Percentiles rank a stretch among this genome's conserved stretches.
phyloP scores from a whole-genome alignment of 192 early-diverging fungal genomes.

The Phycomyces blakesleeanus region DNA sequence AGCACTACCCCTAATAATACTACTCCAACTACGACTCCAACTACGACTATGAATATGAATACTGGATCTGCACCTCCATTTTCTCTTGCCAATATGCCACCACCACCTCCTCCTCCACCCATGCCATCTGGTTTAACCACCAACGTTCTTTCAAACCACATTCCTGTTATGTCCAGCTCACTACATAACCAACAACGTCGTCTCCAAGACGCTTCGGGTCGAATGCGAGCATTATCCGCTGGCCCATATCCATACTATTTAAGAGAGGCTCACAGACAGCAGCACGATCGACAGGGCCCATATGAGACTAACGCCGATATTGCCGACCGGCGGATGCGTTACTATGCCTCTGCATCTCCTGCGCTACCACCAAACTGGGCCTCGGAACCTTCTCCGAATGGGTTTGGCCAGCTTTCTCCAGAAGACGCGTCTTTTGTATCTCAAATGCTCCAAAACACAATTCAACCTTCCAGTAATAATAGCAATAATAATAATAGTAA shows the following conservation, averaged over 20 bases:
- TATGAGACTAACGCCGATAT: not conserved
- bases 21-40: too few relatives aligned
- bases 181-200: not conserved
- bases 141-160: not conserved
- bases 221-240: slow-evolving; percentile 21
- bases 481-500: too few relatives aligned
- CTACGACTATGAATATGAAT: too few relatives aligned
- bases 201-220: slow-evolving; percentile 1
- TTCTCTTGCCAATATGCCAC: slow-evolving; percentile 1
- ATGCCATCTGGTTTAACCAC: not conserved
- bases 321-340: not conserved
- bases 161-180: not conserved
- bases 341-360: not conserved
- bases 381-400: too few relatives aligned
- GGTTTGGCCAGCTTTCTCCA: too few relatives aligned
- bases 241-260: slow-evolving; percentile 17
- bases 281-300: not conserved
- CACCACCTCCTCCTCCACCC: slow-evolving; percentile 5
- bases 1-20: too few relatives aligned
- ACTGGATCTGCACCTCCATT: not conserved
- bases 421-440: too few relatives aligned
- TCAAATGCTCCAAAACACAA: not conserved
- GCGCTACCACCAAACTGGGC: not conserved
- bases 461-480: not conserved
- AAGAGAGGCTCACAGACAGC: not conserved